Percentiles rank a stretch among this genome's conserved stretches.
Conservation (phyloP, 2,329 filamentous ascomycete species). For the Tolypocladium sp. region DNA sequence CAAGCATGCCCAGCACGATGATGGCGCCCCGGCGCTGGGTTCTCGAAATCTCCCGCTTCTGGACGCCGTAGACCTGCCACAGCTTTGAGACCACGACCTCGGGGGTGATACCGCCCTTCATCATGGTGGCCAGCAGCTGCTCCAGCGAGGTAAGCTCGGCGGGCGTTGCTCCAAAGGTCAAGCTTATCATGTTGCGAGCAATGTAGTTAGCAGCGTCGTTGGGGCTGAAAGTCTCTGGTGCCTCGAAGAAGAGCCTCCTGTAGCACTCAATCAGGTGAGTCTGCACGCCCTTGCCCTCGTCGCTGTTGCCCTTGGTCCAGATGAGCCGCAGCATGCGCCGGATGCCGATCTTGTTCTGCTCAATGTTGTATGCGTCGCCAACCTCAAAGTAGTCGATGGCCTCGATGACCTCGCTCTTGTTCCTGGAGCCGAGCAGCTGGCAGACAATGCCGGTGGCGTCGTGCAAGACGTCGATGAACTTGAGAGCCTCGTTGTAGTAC, state of each 20-base stretch:
- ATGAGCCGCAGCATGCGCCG: constrained; percentile 92
- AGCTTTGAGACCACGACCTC: constrained; percentile 83
- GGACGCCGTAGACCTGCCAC: constrained; percentile 95
- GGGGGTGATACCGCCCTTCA: constrained; percentile 81
- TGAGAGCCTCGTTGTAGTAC: constrained; percentile 88
- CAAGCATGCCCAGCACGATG: constrained; percentile 94
- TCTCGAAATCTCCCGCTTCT: constrained; percentile 85
- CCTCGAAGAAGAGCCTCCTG: constrained; percentile 90
- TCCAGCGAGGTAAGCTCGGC: constrained; percentile 93
- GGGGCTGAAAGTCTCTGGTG: constrained; percentile 74
- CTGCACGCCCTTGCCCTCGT: constrained; percentile 97
- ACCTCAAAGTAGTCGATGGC: constrained; percentile 98
- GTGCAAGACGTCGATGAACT: constrained; percentile 87
- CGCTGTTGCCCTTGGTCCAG: constrained; percentile 98
- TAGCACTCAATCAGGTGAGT: constrained; percentile 96
- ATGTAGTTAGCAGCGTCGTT: constrained; percentile 95
- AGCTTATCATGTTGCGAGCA: constrained; percentile 95
- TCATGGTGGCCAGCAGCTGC: constrained; percentile 93
- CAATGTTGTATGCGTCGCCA: constrained; percentile 90
- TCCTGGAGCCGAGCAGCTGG: constrained; percentile 84
- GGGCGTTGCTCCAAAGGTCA: constrained; percentile 91
- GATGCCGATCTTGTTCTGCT: constrained; percentile 87
- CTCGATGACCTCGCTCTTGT: constrained; percentile 98
- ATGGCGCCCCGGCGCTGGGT: constrained; percentile 88
- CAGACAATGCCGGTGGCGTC: constrained; percentile 71